Conservation (phyloP, 2,329 filamentous ascomycete species). For the Aureobasidium uvarum region DNA sequence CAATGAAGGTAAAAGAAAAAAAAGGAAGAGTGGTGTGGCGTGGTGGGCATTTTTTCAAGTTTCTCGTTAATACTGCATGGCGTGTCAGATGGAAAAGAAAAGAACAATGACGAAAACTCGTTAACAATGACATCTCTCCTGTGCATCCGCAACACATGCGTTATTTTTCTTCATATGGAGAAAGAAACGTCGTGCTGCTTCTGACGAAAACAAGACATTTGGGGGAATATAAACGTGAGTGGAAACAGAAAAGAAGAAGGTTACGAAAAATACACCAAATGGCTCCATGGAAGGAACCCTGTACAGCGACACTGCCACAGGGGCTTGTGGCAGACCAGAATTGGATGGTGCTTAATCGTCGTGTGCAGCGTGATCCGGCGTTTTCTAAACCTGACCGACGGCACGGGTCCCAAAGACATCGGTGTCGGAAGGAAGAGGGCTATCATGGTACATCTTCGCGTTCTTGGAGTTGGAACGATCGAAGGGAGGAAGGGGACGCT, state of each 20-base stretch:
- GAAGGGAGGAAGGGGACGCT: constrained; percentile 23
- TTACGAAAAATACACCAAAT: constrained; percentile 14
- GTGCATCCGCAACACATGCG: constrained; percentile 3
- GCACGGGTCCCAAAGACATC: constrained; percentile 20
- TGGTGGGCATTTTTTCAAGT: constrained; percentile 18
- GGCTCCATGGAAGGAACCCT: constrained; percentile 15
- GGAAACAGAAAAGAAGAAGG: constrained; percentile 11
- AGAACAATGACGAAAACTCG: constrained; percentile 5
- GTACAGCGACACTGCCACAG: constrained; percentile 3
- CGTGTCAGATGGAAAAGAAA: not conserved
- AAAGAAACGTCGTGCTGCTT: not conserved
- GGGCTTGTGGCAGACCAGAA: constrained; percentile 1
- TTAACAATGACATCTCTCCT: constrained; percentile 11
- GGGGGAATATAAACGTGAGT: constrained; percentile 14
- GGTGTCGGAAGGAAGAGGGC: constrained; percentile 7
- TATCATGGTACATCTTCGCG: constrained; percentile 26
- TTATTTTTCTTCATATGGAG: not conserved
- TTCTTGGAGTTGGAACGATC: constrained; percentile 21
- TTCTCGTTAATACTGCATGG: constrained; percentile 21
- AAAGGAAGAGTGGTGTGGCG: not conserved
- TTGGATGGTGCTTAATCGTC: constrained; percentile 4
- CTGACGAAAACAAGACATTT: constrained; percentile 8
- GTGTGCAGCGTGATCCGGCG: constrained; percentile 11
- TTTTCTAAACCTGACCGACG: constrained; percentile 21
- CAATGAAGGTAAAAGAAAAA: not conserved